Base-by-base conservation (phyloP, 2,329 filamentous ascomycete genomes). In the Coniochaeta prunicola region DNA sequence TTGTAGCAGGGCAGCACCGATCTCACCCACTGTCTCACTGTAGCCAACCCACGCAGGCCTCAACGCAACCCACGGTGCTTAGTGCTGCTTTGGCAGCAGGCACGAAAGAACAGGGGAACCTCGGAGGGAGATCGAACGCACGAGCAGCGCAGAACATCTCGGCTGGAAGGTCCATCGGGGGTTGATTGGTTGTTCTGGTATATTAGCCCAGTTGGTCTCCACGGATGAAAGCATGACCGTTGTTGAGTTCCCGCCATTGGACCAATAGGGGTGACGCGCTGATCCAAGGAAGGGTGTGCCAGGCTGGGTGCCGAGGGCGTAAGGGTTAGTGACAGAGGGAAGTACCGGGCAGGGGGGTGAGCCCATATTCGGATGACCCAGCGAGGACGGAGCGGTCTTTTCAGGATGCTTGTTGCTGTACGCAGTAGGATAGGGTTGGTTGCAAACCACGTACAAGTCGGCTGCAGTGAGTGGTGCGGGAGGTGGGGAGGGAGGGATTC, bases 171-270 rank as follows among this genome's bases (percentile, higher is more conserved):
- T 69, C 65, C 68, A 64, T 62, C 67, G 65, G 64, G 61, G 63
- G 66, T 65, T 71, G 66, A 78, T 77, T 76, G 75, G 75, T 69
- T 70, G n/a, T 69, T 74, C 71, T 66, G 69, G 71, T 69, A 77
- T 73, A 72, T 74, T 73, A 74, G 73, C 70, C 72, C 69, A 73
- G 73, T 68, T 55, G 69, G 70, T 75, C 70, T 73, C 71, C 70
- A 74, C 76, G 77, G 76, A 75, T 75, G 74, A 77, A 76, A 74
- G 77, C 77, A 80, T 80, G 76, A 75, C 76, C 74, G 77, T 77
- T 76, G 76, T 75, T 69, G 71, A 74, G 69, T 65, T 70, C 71
- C 67, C 65, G 68, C 12, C 69, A 61, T 64, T 61, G 63, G 65
- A 62, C 77, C 77, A 79, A 78, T 76, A 69, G 68, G 67, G 67